A percentile compares a stretch with the other conserved stretches of the same genome.
phyloP scores from a whole-genome alignment of 331 rosid species.

The Spiraea crenata region DNA sequence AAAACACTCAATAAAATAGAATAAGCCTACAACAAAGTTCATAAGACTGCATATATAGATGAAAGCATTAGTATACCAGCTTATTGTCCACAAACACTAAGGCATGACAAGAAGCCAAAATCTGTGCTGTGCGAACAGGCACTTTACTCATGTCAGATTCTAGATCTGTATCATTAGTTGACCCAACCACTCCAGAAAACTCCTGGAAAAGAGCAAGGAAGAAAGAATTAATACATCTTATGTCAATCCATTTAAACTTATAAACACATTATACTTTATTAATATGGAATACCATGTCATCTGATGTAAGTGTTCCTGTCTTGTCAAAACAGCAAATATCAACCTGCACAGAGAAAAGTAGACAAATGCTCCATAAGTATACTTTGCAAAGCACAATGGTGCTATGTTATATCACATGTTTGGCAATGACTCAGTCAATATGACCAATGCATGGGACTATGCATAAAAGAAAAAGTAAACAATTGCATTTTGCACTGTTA shows the following conservation, averaged over 20 bases:
- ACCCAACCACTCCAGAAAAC: constrained; percentile 87
- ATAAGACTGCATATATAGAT: background rate
- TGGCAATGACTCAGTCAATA: background rate
- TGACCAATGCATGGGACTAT: background rate
- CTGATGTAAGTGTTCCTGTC: constrained; percentile 99
- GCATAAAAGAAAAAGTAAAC: too few species aligned
- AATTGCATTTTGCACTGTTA: too few species aligned
- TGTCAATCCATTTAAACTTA: background rate
- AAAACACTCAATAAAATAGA: background rate
- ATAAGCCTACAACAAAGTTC: background rate
- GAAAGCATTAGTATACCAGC: constrained; percentile 55
- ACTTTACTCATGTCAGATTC: constrained; percentile 68
- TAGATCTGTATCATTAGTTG: constrained; percentile 52
- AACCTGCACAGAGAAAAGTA: constrained; percentile 54
- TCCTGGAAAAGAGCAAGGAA: constrained; percentile 51
- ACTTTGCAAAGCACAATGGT: background rate
- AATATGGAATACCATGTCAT: constrained; percentile 77
- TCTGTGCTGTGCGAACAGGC: constrained; percentile 71
- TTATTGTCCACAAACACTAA: constrained; percentile 96
- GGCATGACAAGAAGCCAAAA: constrained; percentile 98
- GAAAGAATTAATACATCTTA: background rate
- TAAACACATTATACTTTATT: background rate
- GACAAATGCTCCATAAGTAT: constrained; percentile 8
- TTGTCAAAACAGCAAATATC: constrained; percentile 99
- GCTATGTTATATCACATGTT: background rate